Evolutionary conservation across 495 filamentous ascomycete species (phyloP), one percentile per base, ranked within the genome.

Genomic region (Oidiodendron maius): DNA sequence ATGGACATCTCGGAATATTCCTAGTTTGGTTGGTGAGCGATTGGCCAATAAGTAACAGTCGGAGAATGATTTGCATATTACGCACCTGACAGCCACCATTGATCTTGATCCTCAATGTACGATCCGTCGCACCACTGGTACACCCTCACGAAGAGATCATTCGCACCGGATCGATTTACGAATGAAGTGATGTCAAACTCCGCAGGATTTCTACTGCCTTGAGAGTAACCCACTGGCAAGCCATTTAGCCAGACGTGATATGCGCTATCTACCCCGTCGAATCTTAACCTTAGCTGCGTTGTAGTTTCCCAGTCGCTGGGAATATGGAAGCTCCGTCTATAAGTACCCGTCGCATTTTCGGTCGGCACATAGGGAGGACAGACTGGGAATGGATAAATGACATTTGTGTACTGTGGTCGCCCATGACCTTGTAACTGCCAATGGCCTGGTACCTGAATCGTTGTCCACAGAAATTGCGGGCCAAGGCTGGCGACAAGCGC

Each of bases 221-320:
- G 82, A 22, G 76, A 79, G 57, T 87, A 87, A 21, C 82, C 82
- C 12, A 85, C 74, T 42, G 76, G 60, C 11, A 67, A 61, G 0
- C 77, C 78, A 55, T 86, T 87, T 25, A 87, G 57, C 71, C 74
- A 84, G 13, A 85, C 58, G 49, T 81, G 76, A 57, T 84, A 87
- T 10, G 82, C 80, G 45, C 80, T 75, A 53, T 85, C 83, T 3
- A 86, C 83, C 5, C 82, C 83, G 40, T 87, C 83, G 43, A 87
- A 87, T 17, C 82, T 68, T 18, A 87, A 62, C 20, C 82, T 64
- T 12, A 4, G 20, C 23, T 44, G 24, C 45, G 21, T n/a, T 77
- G 15, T 25, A 20, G 21, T 12, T 15, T 13, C 26, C 50, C 51
- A 53, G 6, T 42, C 42, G 11, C 62, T 40, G 0, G 77, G 76